A percentile compares a stretch with the other conserved stretches of the same genome.
phyloP scores from a whole-genome alignment of 2,329 filamentous ascomycete genomes.

The Pseudogymnoascus sp. region DNA sequence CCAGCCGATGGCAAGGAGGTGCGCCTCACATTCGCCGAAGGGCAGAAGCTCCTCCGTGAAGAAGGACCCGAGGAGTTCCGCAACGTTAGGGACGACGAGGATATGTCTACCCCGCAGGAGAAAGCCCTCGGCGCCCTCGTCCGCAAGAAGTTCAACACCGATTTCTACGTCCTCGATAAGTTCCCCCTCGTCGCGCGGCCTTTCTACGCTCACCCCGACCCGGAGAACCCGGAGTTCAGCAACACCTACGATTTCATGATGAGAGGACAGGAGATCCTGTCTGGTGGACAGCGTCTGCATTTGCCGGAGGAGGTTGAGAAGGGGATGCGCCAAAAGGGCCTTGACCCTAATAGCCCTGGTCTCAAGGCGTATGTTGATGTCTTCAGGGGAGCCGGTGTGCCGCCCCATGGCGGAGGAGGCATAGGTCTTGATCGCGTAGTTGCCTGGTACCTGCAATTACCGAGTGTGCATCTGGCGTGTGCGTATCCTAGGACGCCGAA shows the following conservation, averaged over 20 bases:
- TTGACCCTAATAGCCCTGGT: constrained; percentile 64
- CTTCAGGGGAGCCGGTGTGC: constrained; percentile 71
- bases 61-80: constrained; percentile 59
- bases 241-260: constrained; percentile 78
- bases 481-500: constrained; percentile 54
- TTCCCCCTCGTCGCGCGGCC: constrained; percentile 83
- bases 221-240: constrained; percentile 54
- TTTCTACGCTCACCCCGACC: constrained; percentile 83
- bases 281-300: constrained; percentile 86
- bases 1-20: constrained; percentile 67
- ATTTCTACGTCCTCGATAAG: constrained; percentile 96
- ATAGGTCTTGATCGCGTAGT: constrained; percentile 86
- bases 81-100: constrained; percentile 66
- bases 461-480: constrained; percentile 48
- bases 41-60: constrained; percentile 65
- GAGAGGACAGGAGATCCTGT: constrained; percentile 85
- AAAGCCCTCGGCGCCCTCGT: constrained; percentile 83
- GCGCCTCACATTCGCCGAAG: constrained; percentile 69
- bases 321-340: constrained; percentile 68
- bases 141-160: constrained; percentile 80
- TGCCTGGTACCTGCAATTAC: constrained; percentile 51
- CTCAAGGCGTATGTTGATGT: constrained; percentile 86
- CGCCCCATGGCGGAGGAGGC: constrained; percentile 84
- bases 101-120: constrained; percentile 73
- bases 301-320: constrained; percentile 65